Evolutionary conservation across 139 green algal genomes (phyloP).

Genomic region (Micractinium sp.): DNA sequence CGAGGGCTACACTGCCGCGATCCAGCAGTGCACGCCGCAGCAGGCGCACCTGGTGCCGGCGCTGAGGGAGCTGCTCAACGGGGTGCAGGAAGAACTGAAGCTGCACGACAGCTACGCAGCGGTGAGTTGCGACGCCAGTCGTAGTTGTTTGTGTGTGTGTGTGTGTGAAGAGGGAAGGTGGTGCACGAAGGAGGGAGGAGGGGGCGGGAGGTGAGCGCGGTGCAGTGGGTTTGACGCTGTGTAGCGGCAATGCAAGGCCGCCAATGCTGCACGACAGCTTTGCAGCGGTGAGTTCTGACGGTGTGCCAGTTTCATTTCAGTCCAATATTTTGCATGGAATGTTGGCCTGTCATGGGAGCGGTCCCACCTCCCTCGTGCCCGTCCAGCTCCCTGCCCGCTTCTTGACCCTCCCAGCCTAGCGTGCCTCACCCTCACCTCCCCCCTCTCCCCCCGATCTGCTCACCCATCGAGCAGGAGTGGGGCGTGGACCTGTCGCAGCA

Average conservation of each 20-base stretch:
- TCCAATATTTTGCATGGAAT: no score
- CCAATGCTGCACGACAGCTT: no score
- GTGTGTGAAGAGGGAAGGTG: not conserved
- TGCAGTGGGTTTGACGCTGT: no score
- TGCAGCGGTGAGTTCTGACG: no score
- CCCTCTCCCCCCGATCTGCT: not conserved
- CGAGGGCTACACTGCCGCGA: constrained; percentile 59
- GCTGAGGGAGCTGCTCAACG: constrained; percentile 46
- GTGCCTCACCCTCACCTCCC: not conserved
- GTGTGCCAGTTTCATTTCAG: no score
- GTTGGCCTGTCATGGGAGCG: no score
- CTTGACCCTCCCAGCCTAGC: no score
- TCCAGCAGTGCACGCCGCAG: constrained; percentile 25
- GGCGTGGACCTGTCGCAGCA: constrained; percentile 55
- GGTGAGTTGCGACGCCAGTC: not conserved
- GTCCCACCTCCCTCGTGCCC: no score
- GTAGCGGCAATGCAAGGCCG: no score
- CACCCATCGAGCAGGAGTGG: constrained; percentile 43
- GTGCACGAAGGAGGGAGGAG: not conserved
- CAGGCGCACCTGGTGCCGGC: constrained; percentile 19
- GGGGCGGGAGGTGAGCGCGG: no score
- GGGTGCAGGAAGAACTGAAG: constrained; percentile 70
- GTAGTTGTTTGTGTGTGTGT: no score
- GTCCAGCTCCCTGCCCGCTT: no score
- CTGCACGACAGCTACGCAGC: constrained; percentile 67